Evolutionary conservation across 192 early-diverging fungal species (phyloP).

Genomic region (Backusella morwellensis): DNA sequence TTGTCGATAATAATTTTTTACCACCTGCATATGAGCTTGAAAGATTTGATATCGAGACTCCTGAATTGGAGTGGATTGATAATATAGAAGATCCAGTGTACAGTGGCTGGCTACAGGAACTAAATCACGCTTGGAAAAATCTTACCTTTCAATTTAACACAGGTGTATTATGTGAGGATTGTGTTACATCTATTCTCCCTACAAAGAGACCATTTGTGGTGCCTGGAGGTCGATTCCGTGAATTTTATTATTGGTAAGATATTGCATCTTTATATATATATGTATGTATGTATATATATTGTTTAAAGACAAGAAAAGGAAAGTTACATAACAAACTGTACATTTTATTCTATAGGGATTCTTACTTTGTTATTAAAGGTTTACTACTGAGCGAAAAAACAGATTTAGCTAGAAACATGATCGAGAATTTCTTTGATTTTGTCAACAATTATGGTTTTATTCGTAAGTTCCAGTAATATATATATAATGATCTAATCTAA

Average conservation of each 20-base stretch:
- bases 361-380: conserved; percentile 67
- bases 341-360: conserved; percentile 44
- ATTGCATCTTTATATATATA: not conserved
- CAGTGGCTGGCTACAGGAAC: conserved; percentile 40
- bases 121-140: conserved; percentile 60
- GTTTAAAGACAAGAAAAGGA: not conserved
- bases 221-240: conserved; percentile 71
- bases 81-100: conserved; percentile 45
- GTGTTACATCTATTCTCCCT: conserved; percentile 53
- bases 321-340: not conserved
- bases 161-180: conserved; percentile 50
- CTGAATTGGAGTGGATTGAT: conserved; percentile 45
- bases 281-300: too few relatives aligned
- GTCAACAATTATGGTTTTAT: conserved; percentile 65
- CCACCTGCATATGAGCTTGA: conserved; percentile 48
- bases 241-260: conserved; percentile 68
- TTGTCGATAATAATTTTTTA: conserved; percentile 59
- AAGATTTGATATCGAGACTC: conserved; percentile 32
- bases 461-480: conserved; percentile 40
- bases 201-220: conserved; percentile 63
- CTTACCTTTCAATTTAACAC: conserved; percentile 57
- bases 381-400: conserved; percentile 53
- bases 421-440: conserved; percentile 59
- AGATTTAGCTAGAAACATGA: conserved; percentile 47
- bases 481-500: not conserved